These are phyloP conservation scores for Pouteria glomerata DNA, from an alignment of 148 eudicot species.

Conservation along the genomic window DNA sequence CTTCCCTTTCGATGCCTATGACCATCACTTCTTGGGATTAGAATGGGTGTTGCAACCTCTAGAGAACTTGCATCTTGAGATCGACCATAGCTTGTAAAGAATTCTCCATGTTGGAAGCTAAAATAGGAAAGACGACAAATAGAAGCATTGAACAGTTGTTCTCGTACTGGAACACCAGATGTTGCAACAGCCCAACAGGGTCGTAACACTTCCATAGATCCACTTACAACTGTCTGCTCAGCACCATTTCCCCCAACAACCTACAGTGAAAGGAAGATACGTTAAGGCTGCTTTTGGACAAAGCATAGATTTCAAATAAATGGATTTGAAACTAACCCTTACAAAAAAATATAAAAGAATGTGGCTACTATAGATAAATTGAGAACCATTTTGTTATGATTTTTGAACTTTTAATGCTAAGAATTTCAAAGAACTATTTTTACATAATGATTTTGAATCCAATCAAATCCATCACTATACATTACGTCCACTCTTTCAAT, in stretches of 20 bases:
- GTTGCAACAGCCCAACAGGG: slow-evolving; percentile 99
- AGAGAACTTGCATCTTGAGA: slow-evolving; percentile 61
- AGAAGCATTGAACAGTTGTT: slow-evolving; percentile 96
- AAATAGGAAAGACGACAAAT: slow-evolving; percentile 86
- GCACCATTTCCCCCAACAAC: slow-evolving; percentile 96
- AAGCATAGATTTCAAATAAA: too few relatives aligned
- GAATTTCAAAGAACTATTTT: too few relatives aligned
- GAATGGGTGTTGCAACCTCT: slow-evolving; percentile 95
- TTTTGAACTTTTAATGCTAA: too few relatives aligned
- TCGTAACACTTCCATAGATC: slow-evolving; percentile 97
- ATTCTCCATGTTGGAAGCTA: slow-evolving; percentile 77
- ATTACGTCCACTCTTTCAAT: too few relatives aligned
- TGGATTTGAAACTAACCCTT: too few relatives aligned
- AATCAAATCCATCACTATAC: too few relatives aligned
- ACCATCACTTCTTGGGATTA: slow-evolving; percentile 79
- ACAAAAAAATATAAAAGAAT: too few relatives aligned
- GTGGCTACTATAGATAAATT: too few relatives aligned
- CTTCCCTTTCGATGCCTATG: slow-evolving; percentile 83
- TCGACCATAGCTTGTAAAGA: slow-evolving; percentile 66
- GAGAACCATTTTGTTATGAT: too few relatives aligned
- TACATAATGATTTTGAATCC: too few relatives aligned
- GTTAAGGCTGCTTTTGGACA: too few relatives aligned
- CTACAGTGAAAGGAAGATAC: slow-evolving; percentile 40
- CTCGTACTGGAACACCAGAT: slow-evolving; percentile 97
- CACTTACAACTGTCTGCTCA: slow-evolving; percentile 90